Evolutionary conservation across 768 basidiomycete species (phyloP), one percentile per base, ranked within the genome.

Genomic region (Agaricus subrufescens): DNA sequence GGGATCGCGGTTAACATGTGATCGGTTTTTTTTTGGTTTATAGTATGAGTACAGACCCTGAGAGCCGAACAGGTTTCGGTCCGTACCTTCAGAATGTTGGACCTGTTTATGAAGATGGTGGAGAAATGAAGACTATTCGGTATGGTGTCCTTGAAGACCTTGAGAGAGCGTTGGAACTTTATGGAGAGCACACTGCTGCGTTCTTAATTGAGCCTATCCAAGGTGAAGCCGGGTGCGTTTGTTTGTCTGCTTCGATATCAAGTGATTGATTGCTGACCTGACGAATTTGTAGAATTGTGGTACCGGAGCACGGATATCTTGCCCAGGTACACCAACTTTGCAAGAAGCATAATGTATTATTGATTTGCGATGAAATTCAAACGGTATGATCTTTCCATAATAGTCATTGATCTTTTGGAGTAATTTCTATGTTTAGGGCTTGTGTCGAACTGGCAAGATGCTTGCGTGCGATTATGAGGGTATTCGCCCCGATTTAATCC

Each of bases 281-380:
- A 10, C 54, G 10, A 34, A 34, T 34, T 34, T 11, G 11, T 64
- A 94, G 94, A 10, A 96, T 99, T 62, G 85, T 98, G 57, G 91
- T 98, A 10, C 97, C 97, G 0, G 86, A 88, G 1, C 78, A 80
- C 7, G 94, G 94, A 4, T 99, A 99, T 72, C 80, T 99, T 39
- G 67, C 81, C 30, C 73, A 84, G 61, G 87, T 87, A 27, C 85
- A 86, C 50, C 85, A 80, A 52, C 77, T 98, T 27, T 99, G 97
- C 81, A 89, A 89, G 75, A 83, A 90, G 71, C 84, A 95, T 72
- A 93, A 96, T 48, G 93, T 94, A 0, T 78, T 99, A n/a, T 76
- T 99, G 37, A 98, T 99, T 66, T 95, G 93, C 62, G 97, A 99
- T 62, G 97, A 99, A 71, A 94, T 99, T 60, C 97, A 99, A 72